phyloP scores from a whole-genome alignment of 331 rosid species.

The Malus hybrid region DNA sequence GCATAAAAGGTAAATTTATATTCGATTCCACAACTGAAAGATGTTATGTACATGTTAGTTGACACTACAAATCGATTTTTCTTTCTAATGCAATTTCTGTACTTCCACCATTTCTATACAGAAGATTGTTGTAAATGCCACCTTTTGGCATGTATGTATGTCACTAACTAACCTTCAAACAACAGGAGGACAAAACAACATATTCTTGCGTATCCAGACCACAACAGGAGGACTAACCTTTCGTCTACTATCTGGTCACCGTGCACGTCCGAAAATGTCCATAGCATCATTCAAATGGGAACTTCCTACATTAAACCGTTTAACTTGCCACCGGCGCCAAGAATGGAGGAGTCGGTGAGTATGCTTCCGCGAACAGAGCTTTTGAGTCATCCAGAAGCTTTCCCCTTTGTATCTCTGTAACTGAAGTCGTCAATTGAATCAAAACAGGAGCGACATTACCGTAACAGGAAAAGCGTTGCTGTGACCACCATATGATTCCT shows the following conservation, averaged over 20 bases:
- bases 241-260: conserved; percentile 2
- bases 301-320: conserved; percentile 3
- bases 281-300: conserved; percentile 12
- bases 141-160: neutral
- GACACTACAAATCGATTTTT: conserved; percentile 3
- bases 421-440: neutral
- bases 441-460: neutral
- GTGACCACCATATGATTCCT: conserved; percentile 27
- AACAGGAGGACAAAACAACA: neutral
- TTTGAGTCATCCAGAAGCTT: neutral
- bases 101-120: conserved; percentile 26
- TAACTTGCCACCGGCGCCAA: neutral
- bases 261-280: conserved; percentile 13
- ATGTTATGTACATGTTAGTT: conserved; percentile 28
- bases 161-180: neutral
- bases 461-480: neutral
- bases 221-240: neutral
- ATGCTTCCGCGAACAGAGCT: neutral
- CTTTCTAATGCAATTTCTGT: conserved; percentile 13
- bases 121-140: neutral
- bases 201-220: neutral
- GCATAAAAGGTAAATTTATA: conserved; percentile 8
- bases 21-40: conserved; percentile 13
- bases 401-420: neutral
- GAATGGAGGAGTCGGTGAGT: neutral